These are phyloP conservation scores for Selaginella tamariscina DNA, from an alignment of 75 land plant species.

Conservation along the genomic window DNA sequence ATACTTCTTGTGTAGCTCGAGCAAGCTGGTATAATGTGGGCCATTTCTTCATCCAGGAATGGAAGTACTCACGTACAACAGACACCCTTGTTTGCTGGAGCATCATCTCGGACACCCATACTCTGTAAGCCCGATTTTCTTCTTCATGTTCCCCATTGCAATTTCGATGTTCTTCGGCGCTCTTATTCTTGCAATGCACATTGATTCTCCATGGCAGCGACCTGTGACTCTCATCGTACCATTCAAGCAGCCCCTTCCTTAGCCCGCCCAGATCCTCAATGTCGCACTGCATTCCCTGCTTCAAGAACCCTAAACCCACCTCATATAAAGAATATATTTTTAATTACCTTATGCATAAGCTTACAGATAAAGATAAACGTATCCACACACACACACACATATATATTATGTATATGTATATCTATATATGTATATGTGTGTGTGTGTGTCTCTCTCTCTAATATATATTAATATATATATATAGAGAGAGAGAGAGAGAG, in stretches of 20 bases:
- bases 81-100: constrained; percentile 85
- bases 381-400: no score
- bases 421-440: no score
- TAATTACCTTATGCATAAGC: no score
- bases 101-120: constrained; percentile 99
- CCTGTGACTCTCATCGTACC: constrained; percentile 44
- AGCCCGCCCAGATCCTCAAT: constrained; percentile 37
- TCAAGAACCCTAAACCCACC: no score
- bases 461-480: no score
- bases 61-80: constrained; percentile 60
- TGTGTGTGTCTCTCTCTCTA: no score
- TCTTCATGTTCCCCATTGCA: constrained; percentile 18
- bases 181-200: background rate
- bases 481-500: no score
- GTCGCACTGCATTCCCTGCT: no score
- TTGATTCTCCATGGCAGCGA: constrained; percentile 44
- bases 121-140: constrained; percentile 55
- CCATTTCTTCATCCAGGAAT: constrained; percentile 90
- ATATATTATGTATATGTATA: no score
- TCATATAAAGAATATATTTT: no score
- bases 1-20: constrained; percentile 71
- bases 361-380: no score
- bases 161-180: constrained; percentile 7
- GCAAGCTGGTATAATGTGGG: constrained; percentile 69
- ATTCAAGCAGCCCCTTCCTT: constrained; percentile 25